Percentiles rank a stretch among this genome's conserved stretches.
Conservation (phyloP, 768 basidiomycete genomes). For the Tulasnella sp. region DNA sequence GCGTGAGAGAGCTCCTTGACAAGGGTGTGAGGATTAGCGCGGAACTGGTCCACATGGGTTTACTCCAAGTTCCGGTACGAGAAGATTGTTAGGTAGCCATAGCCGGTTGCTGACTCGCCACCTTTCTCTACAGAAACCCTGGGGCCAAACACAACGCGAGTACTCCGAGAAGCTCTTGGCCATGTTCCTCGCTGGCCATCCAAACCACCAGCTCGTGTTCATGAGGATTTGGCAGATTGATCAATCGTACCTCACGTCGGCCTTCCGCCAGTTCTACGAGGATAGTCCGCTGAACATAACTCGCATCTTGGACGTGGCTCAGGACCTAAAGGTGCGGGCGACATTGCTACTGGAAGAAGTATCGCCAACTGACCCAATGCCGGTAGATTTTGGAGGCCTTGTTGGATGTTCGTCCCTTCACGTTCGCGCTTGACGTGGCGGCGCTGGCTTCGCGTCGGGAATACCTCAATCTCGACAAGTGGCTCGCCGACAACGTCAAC, state of each 20-base stretch:
- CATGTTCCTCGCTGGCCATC: constrained; percentile 89
- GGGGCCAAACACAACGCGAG: constrained; percentile 84
- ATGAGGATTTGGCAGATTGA: constrained; percentile 94
- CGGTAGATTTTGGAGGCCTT: constrained; percentile 84
- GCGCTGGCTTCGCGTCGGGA: constrained; percentile 89
- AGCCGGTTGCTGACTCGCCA: constrained; percentile 33
- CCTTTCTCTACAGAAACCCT: constrained; percentile 55
- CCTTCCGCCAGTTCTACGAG: constrained; percentile 87
- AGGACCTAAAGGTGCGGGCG: constrained; percentile 71
- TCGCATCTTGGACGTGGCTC: constrained; percentile 89
- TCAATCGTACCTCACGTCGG: constrained; percentile 77
- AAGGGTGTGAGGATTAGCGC: constrained; percentile 91
- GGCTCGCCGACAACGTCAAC: constrained; percentile 84
- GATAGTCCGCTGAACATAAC: constrained; percentile 92
- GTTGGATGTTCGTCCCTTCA: constrained; percentile 81
- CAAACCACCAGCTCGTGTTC: constrained; percentile 94
- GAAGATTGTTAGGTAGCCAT: not conserved
- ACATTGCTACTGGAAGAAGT: not conserved
- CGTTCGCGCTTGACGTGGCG: constrained; percentile 90
- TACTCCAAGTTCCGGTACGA: constrained; percentile 83
- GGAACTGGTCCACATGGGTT: constrained; percentile 89
- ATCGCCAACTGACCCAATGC: not conserved
- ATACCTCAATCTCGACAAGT: constrained; percentile 93
- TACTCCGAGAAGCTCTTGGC: constrained; percentile 79
- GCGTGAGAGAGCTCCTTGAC: constrained; percentile 87